These are phyloP conservation scores for Petunia hybrid DNA, from an alignment of 305 asterid genomes.

Conservation along the genomic window DNA sequence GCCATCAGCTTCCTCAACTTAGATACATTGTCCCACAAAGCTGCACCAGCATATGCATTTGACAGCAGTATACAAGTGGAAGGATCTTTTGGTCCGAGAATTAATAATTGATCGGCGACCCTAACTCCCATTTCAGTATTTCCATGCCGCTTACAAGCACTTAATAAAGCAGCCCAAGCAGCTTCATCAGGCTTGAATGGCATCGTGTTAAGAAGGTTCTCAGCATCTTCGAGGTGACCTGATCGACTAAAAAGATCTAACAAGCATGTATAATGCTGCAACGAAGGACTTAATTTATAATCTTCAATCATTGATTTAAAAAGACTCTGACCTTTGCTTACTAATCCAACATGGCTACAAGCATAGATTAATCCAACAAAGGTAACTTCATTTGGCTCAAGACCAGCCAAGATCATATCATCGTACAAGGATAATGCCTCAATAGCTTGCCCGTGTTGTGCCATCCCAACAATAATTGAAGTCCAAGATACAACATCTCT, in stretches of 20 bases:
- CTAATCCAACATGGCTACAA: constrained; percentile 83
- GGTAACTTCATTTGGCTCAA: constrained; percentile 78
- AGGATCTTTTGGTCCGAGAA: constrained; percentile 59
- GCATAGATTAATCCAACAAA: constrained; percentile 78
- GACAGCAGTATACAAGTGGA: constrained; percentile 71
- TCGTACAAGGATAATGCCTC: constrained; percentile 68
- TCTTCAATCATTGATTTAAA: constrained; percentile 73
- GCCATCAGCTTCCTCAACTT: constrained; percentile 62
- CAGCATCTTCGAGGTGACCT: constrained; percentile 69
- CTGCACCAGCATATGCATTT: constrained; percentile 65
- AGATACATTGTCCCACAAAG: constrained; percentile 75
- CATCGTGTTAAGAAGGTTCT: constrained; percentile 61
- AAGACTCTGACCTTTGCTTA: constrained; percentile 62
- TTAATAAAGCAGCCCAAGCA: constrained; percentile 76
- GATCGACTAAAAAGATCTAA: constrained; percentile 81
- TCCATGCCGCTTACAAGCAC: constrained; percentile 63
- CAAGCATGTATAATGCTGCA: constrained; percentile 83
- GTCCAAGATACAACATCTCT: constrained; percentile 88
- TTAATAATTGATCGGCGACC: constrained; percentile 62
- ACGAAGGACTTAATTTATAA: constrained; percentile 63
- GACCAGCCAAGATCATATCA: constrained; percentile 59
- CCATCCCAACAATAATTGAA: constrained; percentile 83
- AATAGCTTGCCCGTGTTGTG: constrained; percentile 74
- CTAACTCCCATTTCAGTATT: constrained; percentile 60
- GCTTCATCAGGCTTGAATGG: constrained; percentile 82